Percentiles rank a stretch among this genome's conserved stretches.
Conservation (phyloP, 768 basidiomycete species). For the Psilocybe cyanescens region DNA sequence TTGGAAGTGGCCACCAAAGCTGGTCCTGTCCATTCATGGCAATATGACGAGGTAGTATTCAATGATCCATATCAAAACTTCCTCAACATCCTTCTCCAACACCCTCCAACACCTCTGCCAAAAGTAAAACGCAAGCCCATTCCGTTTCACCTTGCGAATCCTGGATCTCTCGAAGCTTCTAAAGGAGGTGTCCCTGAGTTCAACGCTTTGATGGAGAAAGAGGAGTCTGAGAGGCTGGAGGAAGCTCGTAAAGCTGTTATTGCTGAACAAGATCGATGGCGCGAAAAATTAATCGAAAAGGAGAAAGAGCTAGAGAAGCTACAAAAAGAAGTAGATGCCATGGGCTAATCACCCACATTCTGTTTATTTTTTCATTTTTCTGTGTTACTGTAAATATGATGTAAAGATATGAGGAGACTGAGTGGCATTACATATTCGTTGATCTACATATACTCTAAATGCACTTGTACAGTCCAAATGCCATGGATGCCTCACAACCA, state of each 20-base stretch:
- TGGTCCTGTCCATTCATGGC: conserved; percentile 94
- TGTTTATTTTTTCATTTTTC: not conserved
- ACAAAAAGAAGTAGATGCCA: conserved; percentile 55
- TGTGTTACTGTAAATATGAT: conserved; percentile 6
- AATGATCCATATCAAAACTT: conserved; percentile 90
- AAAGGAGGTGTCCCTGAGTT: conserved; percentile 83
- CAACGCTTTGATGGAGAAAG: conserved; percentile 80
- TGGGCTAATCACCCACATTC: not conserved
- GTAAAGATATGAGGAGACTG: conserved; percentile 1
- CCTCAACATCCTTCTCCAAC: conserved; percentile 75
- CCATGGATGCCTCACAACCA: conserved; percentile 54
- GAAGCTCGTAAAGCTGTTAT: conserved; percentile 72
- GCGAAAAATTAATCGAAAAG: conserved; percentile 67
- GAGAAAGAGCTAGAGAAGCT: conserved; percentile 81
- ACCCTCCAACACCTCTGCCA: conserved; percentile 84
- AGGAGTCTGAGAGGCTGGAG: conserved; percentile 81
- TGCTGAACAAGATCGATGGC: conserved; percentile 78
- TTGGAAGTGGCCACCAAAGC: conserved; percentile 67
- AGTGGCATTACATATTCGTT: not conserved
- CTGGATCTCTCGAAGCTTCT: conserved; percentile 65
- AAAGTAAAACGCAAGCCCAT: conserved; percentile 61
- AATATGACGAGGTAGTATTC: conserved; percentile 98
- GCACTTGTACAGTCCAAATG: not conserved
- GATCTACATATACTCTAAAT: not conserved
- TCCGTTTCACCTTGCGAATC: conserved; percentile 74